Evolutionary conservation across 345 rosid species (phyloP).

Genomic region (Lepidium didymum): DNA sequence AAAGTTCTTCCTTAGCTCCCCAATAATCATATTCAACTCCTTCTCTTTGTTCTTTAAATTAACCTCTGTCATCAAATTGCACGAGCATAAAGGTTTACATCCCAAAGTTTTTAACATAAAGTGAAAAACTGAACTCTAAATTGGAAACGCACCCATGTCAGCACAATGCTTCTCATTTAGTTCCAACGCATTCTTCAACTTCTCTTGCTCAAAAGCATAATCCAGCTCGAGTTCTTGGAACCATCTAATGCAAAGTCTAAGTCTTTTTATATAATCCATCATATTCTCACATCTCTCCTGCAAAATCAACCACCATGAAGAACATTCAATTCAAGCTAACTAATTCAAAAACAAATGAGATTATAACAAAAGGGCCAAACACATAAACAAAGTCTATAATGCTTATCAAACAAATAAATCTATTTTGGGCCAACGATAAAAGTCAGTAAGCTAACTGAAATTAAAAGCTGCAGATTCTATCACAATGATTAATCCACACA

Average conservation of each 20-base stretch:
- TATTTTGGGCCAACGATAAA: slow-evolving; percentile 14
- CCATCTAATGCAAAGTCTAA: slow-evolving; percentile 94
- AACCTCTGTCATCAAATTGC: slow-evolving; percentile 49
- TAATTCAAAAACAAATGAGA: neutral
- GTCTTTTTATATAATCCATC: slow-evolving; percentile 86
- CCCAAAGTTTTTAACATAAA: neutral
- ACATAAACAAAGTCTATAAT: slow-evolving; percentile 12
- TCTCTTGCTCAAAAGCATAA: slow-evolving; percentile 79
- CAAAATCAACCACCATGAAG: slow-evolving; percentile 25
- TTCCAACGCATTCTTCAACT: slow-evolving; percentile 59
- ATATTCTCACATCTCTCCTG: slow-evolving; percentile 96
- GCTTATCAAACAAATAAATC: slow-evolving; percentile 13
- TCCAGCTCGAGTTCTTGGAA: slow-evolving; percentile 88
- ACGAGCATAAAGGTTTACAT: neutral
- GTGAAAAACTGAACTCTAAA: slow-evolving; percentile 3
- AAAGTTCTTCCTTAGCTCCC: slow-evolving; percentile 75
- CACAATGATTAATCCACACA: slow-evolving; percentile 9
- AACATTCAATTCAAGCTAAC: slow-evolving; percentile 12
- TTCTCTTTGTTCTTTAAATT: slow-evolving; percentile 72
- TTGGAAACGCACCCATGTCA: slow-evolving; percentile 58
- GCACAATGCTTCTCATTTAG: slow-evolving; percentile 58
- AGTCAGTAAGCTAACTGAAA: slow-evolving; percentile 9
- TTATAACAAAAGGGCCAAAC: neutral
- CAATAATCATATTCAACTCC: slow-evolving; percentile 81
- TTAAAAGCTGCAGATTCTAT: slow-evolving; percentile 15